Conservation (phyloP, 177 flowering plant species). For the Vitis hybrid region DNA sequence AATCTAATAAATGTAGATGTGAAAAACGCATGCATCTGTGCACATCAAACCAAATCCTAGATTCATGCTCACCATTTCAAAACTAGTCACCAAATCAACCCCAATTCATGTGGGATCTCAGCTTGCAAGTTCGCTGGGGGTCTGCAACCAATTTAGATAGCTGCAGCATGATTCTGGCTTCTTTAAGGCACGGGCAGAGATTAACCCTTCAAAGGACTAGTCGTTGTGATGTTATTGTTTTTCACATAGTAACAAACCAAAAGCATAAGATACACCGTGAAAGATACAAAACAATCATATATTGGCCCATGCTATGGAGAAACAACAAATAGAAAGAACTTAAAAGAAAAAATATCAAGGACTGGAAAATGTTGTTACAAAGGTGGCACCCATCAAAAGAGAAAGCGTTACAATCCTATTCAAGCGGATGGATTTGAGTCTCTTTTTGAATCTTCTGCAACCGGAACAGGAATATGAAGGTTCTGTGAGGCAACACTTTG, state of each 20-base stretch:
- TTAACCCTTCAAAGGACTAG: not conserved
- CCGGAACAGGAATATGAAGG: not conserved
- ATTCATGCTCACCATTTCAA: too few relatives aligned
- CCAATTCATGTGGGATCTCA: too few relatives aligned
- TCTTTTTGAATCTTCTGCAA: constrained; percentile 9
- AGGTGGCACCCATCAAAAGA: not conserved
- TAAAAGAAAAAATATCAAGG: not conserved
- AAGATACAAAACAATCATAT: not conserved
- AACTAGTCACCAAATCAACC: too few relatives aligned
- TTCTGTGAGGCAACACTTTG: constrained; percentile 4
- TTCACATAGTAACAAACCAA: not conserved
- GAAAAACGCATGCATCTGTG: too few relatives aligned
- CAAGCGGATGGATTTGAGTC: constrained; percentile 5
- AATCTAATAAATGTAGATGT: too few relatives aligned
- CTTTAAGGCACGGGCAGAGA: not conserved
- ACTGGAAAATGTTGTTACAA: not conserved
- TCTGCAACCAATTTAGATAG: too few relatives aligned
- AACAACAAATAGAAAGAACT: not conserved
- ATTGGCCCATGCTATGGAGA: not conserved
- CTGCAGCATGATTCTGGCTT: too few relatives aligned
- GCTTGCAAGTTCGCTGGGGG: too few relatives aligned
- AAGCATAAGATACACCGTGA: not conserved
- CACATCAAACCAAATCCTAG: too few relatives aligned
- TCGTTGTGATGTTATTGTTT: not conserved
- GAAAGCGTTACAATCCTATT: not conserved